Conservation (phyloP, 2,329 filamentous ascomycete species). For the Ploettnerulaceae sp. region DNA sequence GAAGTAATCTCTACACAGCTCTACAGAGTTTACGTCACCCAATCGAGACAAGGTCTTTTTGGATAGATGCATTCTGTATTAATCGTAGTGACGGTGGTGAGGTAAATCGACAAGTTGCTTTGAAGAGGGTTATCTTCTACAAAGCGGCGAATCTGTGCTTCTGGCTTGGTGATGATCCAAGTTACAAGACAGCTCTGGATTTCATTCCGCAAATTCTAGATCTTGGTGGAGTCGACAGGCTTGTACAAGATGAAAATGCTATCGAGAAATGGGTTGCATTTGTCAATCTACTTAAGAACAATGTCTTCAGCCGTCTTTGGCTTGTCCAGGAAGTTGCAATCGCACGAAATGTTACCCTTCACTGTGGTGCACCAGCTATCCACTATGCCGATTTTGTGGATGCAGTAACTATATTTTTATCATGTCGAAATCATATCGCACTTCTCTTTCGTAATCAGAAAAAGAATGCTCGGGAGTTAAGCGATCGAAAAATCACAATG, state of each 20-base stretch:
- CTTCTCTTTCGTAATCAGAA: slow-evolving; percentile 1
- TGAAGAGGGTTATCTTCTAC: slow-evolving; percentile 14
- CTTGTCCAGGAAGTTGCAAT: slow-evolving; percentile 20
- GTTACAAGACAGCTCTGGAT: slow-evolving; percentile 5
- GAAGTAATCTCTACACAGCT: slow-evolving; percentile 9
- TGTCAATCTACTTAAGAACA: slow-evolving; percentile 12
- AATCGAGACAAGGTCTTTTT: slow-evolving; percentile 13
- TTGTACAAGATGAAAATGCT: slow-evolving; percentile 6
- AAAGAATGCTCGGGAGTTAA: slow-evolving; percentile 6
- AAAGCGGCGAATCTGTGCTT: slow-evolving; percentile 18
- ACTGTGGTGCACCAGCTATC: slow-evolving; percentile 31
- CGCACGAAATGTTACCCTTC: slow-evolving; percentile 11
- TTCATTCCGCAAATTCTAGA: slow-evolving; percentile 15
- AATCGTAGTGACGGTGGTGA: slow-evolving; percentile 25
- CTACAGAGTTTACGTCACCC: slow-evolving; percentile 13
- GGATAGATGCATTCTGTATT: slow-evolving; percentile 30
- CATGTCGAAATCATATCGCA: slow-evolving; percentile 6
- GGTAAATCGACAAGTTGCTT: slow-evolving; percentile 22
- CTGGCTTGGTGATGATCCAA: slow-evolving; percentile 17
- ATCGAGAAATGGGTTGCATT: slow-evolving; percentile 12
- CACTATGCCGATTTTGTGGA: slow-evolving; percentile 18
- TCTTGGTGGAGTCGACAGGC: slow-evolving; percentile 9
- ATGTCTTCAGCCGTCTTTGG: slow-evolving; percentile 17
- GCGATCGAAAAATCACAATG: slow-evolving; percentile 11
- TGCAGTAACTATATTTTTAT: slow-evolving; percentile 17